phyloP scores from a whole-genome alignment of 2,329 filamentous ascomycete species.

The Fusarium sp. region DNA sequence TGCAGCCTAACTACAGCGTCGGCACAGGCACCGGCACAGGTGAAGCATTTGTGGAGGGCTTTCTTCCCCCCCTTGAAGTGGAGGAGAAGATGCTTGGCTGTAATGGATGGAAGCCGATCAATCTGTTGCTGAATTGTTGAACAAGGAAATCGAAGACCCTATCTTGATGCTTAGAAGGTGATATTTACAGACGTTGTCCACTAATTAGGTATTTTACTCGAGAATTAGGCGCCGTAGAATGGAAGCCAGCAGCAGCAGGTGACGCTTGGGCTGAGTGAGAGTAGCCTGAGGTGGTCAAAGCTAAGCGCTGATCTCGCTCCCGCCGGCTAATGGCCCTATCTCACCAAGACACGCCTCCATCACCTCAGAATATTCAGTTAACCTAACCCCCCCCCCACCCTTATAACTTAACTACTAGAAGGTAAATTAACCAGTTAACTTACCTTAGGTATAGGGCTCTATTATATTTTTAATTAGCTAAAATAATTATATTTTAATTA shows the following conservation, averaged over 20 bases:
- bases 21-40: not conserved
- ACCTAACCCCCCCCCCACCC: too few relatives aligned
- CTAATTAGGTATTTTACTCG: not conserved
- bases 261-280: too few relatives aligned
- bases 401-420: too few relatives aligned
- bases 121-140: constrained; percentile 19
- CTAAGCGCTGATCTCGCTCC: constrained; percentile 16
- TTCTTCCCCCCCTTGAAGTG: constrained; percentile 30
- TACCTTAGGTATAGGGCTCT: too few relatives aligned
- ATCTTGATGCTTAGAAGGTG: too few relatives aligned
- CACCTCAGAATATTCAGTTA: too few relatives aligned
- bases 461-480: too few relatives aligned
- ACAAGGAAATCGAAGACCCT: too few relatives aligned
- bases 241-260: too few relatives aligned
- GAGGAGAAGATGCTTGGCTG: constrained; percentile 20
- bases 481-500: too few relatives aligned
- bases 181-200: not conserved
- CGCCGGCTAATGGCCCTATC: constrained; percentile 7
- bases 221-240: too few relatives aligned
- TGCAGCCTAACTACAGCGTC: constrained; percentile 6
- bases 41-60: constrained; percentile 16
- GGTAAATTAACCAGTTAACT: too few relatives aligned
- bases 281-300: not conserved
- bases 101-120: constrained; percentile 19
- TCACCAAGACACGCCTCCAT: constrained; percentile 23